Percentiles rank a stretch among this genome's conserved stretches.
These are phyloP conservation scores for Trichoderma brevicompactum DNA, from an alignment of 2,329 filamentous ascomycete genomes.

Conservation along the genomic window DNA sequence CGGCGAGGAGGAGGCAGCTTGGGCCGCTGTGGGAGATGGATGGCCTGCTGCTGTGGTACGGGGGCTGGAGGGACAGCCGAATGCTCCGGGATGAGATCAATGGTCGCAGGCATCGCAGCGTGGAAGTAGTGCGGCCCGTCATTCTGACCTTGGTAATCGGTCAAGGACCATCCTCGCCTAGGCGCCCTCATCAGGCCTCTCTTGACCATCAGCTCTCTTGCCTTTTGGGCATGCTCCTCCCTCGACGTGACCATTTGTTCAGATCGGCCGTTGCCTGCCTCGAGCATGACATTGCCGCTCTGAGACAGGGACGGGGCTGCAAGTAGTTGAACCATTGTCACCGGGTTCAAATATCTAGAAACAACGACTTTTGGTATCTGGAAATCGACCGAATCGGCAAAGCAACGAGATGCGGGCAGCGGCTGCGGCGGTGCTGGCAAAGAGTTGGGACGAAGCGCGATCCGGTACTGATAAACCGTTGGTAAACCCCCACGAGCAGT, in stretches of 20 bases:
- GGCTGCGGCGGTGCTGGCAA: not conserved
- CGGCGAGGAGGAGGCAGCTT: constrained; percentile 55
- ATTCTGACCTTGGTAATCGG: constrained; percentile 48
- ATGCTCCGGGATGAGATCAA: constrained; percentile 43
- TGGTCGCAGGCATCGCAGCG: constrained; percentile 27
- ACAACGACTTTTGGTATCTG: not conserved
- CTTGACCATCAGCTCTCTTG: constrained; percentile 46
- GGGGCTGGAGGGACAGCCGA: constrained; percentile 33
- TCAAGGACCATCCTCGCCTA: constrained; percentile 53
- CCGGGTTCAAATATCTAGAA: constrained; percentile 3
- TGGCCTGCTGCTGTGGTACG: constrained; percentile 28
- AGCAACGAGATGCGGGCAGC: not conserved
- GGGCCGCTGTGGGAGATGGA: constrained; percentile 37
- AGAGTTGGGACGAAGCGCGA: not conserved
- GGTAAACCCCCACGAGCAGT: constrained; percentile 9
- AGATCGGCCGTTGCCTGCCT: constrained; percentile 30
- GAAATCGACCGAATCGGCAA: not conserved
- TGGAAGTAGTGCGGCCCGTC: constrained; percentile 34
- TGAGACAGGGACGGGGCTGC: constrained; percentile 38
- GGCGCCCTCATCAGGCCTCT: constrained; percentile 46
- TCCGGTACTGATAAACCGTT: not conserved
- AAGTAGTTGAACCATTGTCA: constrained; percentile 42
- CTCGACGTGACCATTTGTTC: constrained; percentile 39
- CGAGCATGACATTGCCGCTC: constrained; percentile 34
- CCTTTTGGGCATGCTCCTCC: constrained; percentile 49